phyloP scores from a whole-genome alignment of 495 filamentous ascomycete genomes.

The Xylaria curta region DNA sequence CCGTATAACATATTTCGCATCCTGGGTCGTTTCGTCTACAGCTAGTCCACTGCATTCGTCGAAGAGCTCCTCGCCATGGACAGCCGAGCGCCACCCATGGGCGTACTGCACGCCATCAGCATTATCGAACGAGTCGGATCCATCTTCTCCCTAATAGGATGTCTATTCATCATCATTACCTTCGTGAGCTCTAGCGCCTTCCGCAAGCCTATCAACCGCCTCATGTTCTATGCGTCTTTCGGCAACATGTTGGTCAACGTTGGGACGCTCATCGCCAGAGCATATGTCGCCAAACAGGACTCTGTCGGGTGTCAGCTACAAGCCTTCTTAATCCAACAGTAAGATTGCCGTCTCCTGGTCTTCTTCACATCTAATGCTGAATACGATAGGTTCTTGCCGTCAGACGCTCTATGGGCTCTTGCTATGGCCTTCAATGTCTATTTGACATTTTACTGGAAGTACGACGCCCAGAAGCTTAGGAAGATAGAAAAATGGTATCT shows the following conservation, averaged over 20 bases:
- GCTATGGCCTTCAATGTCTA: conserved; percentile 91
- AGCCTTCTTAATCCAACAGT: conserved; percentile 76
- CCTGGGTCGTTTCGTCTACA: not conserved
- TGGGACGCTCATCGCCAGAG: conserved; percentile 74
- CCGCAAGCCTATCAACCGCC: conserved; percentile 86
- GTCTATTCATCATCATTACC: conserved; percentile 74
- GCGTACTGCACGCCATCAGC: conserved; percentile 54
- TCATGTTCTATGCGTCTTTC: conserved; percentile 85
- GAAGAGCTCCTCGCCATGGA: not conserved
- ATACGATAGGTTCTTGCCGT: conserved; percentile 70
- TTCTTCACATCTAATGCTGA: conserved; percentile 26
- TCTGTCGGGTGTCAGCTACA: conserved; percentile 75
- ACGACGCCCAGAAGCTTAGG: conserved; percentile 69
- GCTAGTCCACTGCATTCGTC: not conserved
- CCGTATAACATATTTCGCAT: not conserved
- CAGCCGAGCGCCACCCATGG: conserved; percentile 20
- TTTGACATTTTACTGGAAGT: conserved; percentile 82
- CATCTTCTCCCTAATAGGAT: conserved; percentile 73
- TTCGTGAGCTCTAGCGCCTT: conserved; percentile 67
- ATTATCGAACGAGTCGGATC: conserved; percentile 72
- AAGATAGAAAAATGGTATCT: conserved; percentile 76
- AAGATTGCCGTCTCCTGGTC: conserved; percentile 33
- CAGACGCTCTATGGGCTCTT: conserved; percentile 80
- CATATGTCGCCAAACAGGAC: conserved; percentile 53
- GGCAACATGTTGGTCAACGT: conserved; percentile 84